Evolutionary conservation across 768 basidiomycete species (phyloP), one percentile per base, ranked within the genome.

Genomic region (Clavaria fumosa): DNA sequence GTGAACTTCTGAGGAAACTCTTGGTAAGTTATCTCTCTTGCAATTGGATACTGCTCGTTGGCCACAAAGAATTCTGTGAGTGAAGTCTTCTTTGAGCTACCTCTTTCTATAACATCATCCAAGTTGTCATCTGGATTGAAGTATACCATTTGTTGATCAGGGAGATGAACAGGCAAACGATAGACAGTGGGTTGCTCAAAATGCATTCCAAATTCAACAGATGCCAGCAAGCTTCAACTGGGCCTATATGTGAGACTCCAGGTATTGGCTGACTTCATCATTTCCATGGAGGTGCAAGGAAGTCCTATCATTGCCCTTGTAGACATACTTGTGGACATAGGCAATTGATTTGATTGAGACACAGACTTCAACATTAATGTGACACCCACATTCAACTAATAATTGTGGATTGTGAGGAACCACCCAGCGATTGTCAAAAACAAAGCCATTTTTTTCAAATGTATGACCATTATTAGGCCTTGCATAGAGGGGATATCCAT

Each of bases 321-420:
- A 55, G n/a, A 67, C 53, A 42, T 69, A 70, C 43, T 69, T 69
- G 47, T 58, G 56, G 12, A 60, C 43, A 39, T 72, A 72, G 38
- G 70, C 70, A 44, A 63, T 37, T 1, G 61, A 43, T 4, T 47
- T 47, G 19, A 69, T 46, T 4, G 55, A 53, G 1, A 51, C 50
- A 26, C 50, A 53, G 38, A 57, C 54, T 43, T 71, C 67, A 2
- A 63, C 41, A 46, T 71, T 72, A 40, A 67, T 62, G 38, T 71
- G 67, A 39, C 66, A 65, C 31, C 57, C 23, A 38, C 54, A 66
- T 11, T 47, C 23, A 0, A 45, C 50, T 23, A 47, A 41, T 0
- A 68, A 48, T 19, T 50, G 53, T 0, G 61, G 61, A 21, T 43
- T 45, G 43, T 64, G 65, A 3, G 63, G 60, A 0, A 69, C 61